Percentiles rank a stretch among this genome's conserved stretches.
Evolutionary conservation across 2,329 filamentous ascomycete genomes (phyloP).

Genomic region (Leptosphaerulina australis): DNA sequence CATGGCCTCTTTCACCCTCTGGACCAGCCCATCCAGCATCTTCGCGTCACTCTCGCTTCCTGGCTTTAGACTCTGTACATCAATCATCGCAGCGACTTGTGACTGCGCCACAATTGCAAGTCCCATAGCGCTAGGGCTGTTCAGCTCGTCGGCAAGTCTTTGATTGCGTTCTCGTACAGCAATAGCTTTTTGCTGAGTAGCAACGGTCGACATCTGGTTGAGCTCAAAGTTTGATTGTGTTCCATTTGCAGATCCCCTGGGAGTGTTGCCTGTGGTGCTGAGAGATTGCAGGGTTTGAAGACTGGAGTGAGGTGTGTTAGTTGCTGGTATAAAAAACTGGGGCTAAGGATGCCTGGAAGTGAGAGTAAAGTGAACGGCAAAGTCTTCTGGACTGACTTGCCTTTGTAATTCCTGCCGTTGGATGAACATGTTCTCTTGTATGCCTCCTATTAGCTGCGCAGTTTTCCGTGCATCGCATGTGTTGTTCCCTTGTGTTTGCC

Average conservation of each 20-base stretch:
- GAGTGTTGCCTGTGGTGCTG: constrained; percentile 15
- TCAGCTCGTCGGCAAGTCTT: constrained; percentile 24
- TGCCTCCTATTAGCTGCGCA: constrained; percentile 21
- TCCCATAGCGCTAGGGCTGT: constrained; percentile 23
- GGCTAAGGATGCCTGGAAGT: not conserved
- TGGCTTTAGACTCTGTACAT: constrained; percentile 19
- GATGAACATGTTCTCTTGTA: constrained; percentile 29
- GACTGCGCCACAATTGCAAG: constrained; percentile 23
- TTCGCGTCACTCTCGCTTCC: constrained; percentile 5
- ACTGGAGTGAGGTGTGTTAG: not conserved
- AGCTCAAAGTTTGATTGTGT: constrained; percentile 20
- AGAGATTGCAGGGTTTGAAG: constrained; percentile 5
- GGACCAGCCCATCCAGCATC: constrained; percentile 20
- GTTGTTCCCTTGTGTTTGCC: not conserved
- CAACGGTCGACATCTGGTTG: constrained; percentile 11
- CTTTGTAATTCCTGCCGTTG: constrained; percentile 30
- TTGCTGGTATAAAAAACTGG: not conserved
- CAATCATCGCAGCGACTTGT: constrained; percentile 24
- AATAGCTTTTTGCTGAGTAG: constrained; percentile 27
- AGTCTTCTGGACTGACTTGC: constrained; percentile 6
- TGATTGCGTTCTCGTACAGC: constrained; percentile 29
- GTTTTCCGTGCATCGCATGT: constrained; percentile 2
- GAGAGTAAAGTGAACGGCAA: not conserved
- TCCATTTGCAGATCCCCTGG: not conserved
- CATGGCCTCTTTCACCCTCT: constrained; percentile 25